A percentile compares a stretch with the other conserved stretches of the same genome.
Evolutionary conservation across 176 grass and related monocot species (phyloP).

Genomic region (Eleusine coracana): DNA sequence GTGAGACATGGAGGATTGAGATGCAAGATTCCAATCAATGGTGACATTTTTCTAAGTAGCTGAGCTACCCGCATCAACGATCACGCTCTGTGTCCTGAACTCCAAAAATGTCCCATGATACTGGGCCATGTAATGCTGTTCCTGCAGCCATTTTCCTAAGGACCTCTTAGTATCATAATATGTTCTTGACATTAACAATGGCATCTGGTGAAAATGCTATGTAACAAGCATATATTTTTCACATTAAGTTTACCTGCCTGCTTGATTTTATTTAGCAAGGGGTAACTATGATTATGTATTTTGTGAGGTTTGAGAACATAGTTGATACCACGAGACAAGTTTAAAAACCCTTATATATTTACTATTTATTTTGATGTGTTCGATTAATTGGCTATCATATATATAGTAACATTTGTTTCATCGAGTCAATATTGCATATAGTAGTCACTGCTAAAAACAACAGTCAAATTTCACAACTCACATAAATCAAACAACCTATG

Average conservation of each 20-base stretch:
- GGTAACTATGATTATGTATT: too few relatives aligned
- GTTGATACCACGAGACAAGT: too few relatives aligned
- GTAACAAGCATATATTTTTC: not conserved
- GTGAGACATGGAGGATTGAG: not conserved
- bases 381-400: not conserved
- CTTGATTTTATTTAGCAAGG: not conserved
- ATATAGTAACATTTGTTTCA: not conserved
- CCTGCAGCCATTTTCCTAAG: not conserved
- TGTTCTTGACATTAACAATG: not conserved
- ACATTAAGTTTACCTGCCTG: too few relatives aligned
- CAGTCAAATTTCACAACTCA: not conserved
- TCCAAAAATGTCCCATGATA: not conserved
- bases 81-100: not conserved
- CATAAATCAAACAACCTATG: not conserved
- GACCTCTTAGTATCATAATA: not conserved
- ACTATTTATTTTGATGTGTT: not conserved
- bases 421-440: too few relatives aligned
- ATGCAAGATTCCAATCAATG: not conserved
- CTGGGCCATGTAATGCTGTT: not conserved
- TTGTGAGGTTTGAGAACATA: too few relatives aligned
- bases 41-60: not conserved
- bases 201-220: not conserved
- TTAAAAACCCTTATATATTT: too few relatives aligned
- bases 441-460: too few relatives aligned
- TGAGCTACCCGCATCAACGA: constrained; percentile 2